Evolutionary conservation across 306 rosid species (phyloP).

Genomic region (Vigna hirtella): DNA sequence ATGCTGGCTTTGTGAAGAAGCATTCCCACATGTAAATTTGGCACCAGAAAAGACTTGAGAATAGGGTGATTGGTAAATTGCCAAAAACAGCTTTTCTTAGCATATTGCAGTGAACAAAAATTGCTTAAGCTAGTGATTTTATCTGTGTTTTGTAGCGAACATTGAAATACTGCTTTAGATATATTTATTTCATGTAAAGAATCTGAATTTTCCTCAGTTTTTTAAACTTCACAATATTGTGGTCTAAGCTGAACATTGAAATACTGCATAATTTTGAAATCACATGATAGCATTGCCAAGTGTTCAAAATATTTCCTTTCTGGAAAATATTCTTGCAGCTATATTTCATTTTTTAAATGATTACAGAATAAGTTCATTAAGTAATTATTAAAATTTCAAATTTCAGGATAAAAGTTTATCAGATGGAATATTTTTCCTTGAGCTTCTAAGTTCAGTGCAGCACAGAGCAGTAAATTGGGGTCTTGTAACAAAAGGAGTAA

Average conservation of each 20-base stretch:
- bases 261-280: background rate
- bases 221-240: background rate
- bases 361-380: background rate
- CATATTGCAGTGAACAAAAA: background rate
- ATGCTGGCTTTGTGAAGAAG: background rate
- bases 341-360: slow-evolving; percentile 1
- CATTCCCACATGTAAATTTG: background rate
- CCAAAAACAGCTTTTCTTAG: background rate
- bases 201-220: background rate
- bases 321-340: background rate
- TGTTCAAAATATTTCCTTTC: background rate
- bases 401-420: slow-evolving; percentile 87
- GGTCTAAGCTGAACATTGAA: background rate
- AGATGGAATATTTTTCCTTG: slow-evolving; percentile 91
- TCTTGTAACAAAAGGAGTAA: slow-evolving; percentile 84
- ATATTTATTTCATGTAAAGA: background rate
- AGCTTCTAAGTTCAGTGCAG: slow-evolving; percentile 91
- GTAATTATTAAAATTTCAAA: slow-evolving; percentile 36
- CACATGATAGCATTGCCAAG: slow-evolving; percentile 11
- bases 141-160: background rate
- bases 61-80: background rate
- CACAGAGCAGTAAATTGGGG: slow-evolving; percentile 94
- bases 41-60: background rate
- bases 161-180: background rate
- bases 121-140: background rate